phyloP scores from a whole-genome alignment of 164 flowering plant genomes.

The Taxillus chinensis region DNA sequence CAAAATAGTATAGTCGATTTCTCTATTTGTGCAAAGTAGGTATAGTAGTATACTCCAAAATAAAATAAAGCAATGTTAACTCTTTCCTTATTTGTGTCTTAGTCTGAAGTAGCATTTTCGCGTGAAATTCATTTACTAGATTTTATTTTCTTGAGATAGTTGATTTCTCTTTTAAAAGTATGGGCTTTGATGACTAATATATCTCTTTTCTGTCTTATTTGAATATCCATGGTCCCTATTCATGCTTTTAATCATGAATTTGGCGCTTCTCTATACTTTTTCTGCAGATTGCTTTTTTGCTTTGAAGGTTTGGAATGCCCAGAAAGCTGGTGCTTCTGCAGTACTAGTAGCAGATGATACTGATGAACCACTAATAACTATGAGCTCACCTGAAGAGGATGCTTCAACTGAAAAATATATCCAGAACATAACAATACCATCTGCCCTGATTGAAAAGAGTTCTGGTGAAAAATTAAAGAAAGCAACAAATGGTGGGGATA shows the following conservation, averaged over 20 bases:
- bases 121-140: too few relatives aligned
- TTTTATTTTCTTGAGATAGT: too few relatives aligned
- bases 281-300: conserved; percentile 88
- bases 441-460: conserved; percentile 71
- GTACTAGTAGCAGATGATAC: conserved; percentile 82
- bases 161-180: too few relatives aligned
- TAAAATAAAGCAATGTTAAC: too few relatives aligned
- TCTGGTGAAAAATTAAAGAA: conserved; percentile 74
- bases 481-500: conserved; percentile 51
- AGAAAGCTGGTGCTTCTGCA: conserved; percentile 96
- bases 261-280: not conserved
- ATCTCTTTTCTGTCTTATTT: too few relatives aligned
- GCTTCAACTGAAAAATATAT: conserved; percentile 52
- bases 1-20: too few relatives aligned
- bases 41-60: too few relatives aligned
- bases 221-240: too few relatives aligned
- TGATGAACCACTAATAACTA: conserved; percentile 80
- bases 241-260: not conserved
- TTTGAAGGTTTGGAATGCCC: conserved; percentile 94
- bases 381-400: conserved; percentile 90
- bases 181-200: too few relatives aligned
- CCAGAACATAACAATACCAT: conserved; percentile 87
- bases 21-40: too few relatives aligned
- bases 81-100: too few relatives aligned
- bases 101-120: too few relatives aligned